A percentile compares a stretch with the other conserved stretches of the same genome.
These are phyloP conservation scores for Penicillium sp. DNA, from an alignment of 2,329 filamentous ascomycete species.

Conservation along the genomic window DNA sequence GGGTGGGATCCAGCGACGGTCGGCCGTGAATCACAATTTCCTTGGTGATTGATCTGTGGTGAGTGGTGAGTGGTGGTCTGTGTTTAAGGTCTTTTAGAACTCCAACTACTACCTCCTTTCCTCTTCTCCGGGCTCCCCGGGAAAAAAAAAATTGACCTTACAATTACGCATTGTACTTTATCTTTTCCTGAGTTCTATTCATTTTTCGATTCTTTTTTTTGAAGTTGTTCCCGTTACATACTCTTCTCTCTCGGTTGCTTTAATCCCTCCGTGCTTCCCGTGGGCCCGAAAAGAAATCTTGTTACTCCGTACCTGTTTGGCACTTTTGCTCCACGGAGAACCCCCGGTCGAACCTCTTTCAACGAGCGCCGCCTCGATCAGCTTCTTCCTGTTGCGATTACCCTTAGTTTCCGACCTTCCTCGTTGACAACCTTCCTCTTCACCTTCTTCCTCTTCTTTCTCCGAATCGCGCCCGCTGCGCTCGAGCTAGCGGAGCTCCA, in stretches of 20 bases:
- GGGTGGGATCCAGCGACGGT: conserved; percentile 24
- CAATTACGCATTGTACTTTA: not conserved
- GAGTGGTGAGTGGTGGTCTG: conserved; percentile 8
- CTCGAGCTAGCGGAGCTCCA: conserved; percentile 42
- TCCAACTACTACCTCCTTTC: conserved; percentile 8
- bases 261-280: conserved; percentile 11
- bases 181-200: not conserved
- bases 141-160: conserved; percentile 8
- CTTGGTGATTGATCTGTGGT: not conserved
- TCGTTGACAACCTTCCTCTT: not conserved
- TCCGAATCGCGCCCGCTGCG: conserved; percentile 38
- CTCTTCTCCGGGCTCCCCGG: conserved; percentile 11
- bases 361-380: not conserved
- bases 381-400: not conserved
- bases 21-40: conserved; percentile 18
- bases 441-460: conserved; percentile 19
- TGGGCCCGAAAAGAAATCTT: conserved; percentile 5
- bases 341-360: conserved; percentile 16
- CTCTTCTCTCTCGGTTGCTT: not conserved
- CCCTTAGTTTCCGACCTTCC: conserved; percentile 2
- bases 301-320: conserved; percentile 13
- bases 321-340: conserved; percentile 18
- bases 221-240: not conserved
- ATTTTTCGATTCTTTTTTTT: not conserved
- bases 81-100: not conserved